Conservation (phyloP, 139 green algal genomes). For the Picochlorum sp. region DNA sequence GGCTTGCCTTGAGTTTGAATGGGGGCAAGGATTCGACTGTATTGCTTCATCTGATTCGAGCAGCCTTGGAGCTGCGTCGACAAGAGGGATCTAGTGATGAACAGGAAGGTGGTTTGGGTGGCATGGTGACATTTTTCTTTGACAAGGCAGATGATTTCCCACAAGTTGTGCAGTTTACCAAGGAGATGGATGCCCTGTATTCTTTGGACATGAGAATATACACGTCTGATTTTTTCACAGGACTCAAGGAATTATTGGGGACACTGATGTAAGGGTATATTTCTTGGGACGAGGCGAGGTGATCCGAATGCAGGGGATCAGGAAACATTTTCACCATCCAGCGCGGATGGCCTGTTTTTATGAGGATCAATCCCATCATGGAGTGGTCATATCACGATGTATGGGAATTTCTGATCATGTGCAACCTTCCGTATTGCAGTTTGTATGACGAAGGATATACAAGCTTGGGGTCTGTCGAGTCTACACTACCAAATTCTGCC, state of each 20-base stretch:
- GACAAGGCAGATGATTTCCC: constrained; percentile 59
- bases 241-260: constrained; percentile 46
- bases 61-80: constrained; percentile 15
- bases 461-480: constrained; percentile 52
- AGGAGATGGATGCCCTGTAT: constrained; percentile 37
- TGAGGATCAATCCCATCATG: constrained; percentile 94
- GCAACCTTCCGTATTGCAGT: constrained; percentile 58
- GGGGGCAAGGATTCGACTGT: constrained; percentile 90
- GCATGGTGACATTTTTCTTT: constrained; percentile 72
- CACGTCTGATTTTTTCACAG: constrained; percentile 62
- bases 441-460: constrained; percentile 91
- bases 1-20: constrained; percentile 86
- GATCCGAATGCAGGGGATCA: constrained; percentile 78
- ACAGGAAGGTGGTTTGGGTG: constrained; percentile 34
- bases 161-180: constrained; percentile 52
- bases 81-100: not conserved
- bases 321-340: constrained; percentile 80
- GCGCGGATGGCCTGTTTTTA: constrained; percentile 89
- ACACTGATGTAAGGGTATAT: constrained; percentile 52
- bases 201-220: constrained; percentile 49
- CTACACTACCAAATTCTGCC: constrained; percentile 69
- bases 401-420: constrained; percentile 75
- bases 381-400: constrained; percentile 89
- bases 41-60: constrained; percentile 76
- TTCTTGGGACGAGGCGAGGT: constrained; percentile 74